Conservation (phyloP, 148 eudicot species). For the Cornus suecica region DNA sequence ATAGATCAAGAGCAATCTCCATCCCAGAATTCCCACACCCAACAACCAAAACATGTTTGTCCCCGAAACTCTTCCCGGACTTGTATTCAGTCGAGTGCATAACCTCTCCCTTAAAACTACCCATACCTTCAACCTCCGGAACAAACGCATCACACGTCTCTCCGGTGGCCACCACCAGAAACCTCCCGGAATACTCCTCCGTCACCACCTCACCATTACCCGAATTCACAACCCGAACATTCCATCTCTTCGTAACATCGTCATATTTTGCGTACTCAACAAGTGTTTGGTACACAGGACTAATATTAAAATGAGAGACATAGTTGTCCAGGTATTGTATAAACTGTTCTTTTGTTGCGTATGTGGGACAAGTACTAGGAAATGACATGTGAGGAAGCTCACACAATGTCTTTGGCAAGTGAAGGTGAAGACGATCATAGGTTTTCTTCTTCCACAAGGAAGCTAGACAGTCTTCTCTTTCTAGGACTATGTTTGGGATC, state of each 20-base stretch:
- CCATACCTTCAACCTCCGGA: slow-evolving; percentile 60
- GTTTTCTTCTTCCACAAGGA: slow-evolving; percentile 67
- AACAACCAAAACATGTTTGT: slow-evolving; percentile 60
- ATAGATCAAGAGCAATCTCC: slow-evolving; percentile 77
- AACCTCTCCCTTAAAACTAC: slow-evolving; percentile 49
- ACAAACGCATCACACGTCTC: slow-evolving; percentile 49
- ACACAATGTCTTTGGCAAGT: slow-evolving; percentile 51
- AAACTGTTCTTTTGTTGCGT: slow-evolving; percentile 37
- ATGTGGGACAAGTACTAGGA: slow-evolving; percentile 41
- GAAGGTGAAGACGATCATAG: slow-evolving; percentile 77
- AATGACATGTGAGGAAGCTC: slow-evolving; percentile 51
- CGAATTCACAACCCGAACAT: slow-evolving; percentile 19
- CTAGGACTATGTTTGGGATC: slow-evolving; percentile 57
- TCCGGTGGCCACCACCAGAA: slow-evolving; percentile 78
- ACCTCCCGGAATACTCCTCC: slow-evolving; percentile 60
- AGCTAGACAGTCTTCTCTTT: slow-evolving; percentile 67
- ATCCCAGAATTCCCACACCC: slow-evolving; percentile 90
- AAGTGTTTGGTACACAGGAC: slow-evolving; percentile 33
- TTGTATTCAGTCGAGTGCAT: slow-evolving; percentile 65
- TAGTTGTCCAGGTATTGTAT: slow-evolving; percentile 60
- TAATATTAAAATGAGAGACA: slow-evolving; percentile 48
- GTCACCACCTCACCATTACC: no score
- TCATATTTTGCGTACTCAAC: slow-evolving; percentile 54
- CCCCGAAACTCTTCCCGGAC: slow-evolving; percentile 42
- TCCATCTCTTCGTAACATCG: slow-evolving; percentile 38